A percentile compares a stretch with the other conserved stretches of the same genome.
phyloP scores from a whole-genome alignment of 331 rosid species.

The Erythrophleum ivorense region DNA sequence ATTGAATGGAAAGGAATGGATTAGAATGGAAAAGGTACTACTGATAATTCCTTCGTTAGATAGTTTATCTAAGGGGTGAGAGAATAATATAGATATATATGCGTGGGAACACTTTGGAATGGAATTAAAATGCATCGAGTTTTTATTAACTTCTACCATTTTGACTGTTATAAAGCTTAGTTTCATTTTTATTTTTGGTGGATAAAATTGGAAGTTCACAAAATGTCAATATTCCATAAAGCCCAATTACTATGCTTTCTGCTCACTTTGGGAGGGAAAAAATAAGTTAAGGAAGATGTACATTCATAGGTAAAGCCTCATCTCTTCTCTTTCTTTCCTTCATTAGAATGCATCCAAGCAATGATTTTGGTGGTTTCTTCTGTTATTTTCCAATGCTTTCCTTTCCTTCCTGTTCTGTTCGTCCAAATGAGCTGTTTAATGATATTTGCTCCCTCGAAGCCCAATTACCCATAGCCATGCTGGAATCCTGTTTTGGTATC shows the following conservation, averaged over 20 bases:
- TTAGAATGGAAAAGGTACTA: neutral
- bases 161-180: neutral
- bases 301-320: constrained; percentile 1
- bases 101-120: neutral
- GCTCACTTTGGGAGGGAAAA: neutral
- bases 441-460: constrained; percentile 5
- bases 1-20: neutral
- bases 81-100: neutral
- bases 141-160: constrained; percentile 1
- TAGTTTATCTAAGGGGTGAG: neutral
- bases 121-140: constrained; percentile 16
- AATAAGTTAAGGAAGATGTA: constrained; percentile 2
- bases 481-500: neutral
- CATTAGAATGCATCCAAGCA: neutral
- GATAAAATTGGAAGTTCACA: constrained; percentile 32
- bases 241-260: constrained; percentile 9
- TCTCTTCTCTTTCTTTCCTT: constrained; percentile 9
- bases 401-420: neutral
- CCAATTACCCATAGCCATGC: neutral
- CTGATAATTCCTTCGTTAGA: neutral
- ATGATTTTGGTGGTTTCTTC: constrained; percentile 19
- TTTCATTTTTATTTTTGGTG: constrained; percentile 25
- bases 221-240: constrained; percentile 9
- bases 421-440: constrained; percentile 24
- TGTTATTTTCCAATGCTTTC: neutral